Conservation (phyloP, 2,329 filamentous ascomycete species). For the Calonectria hongkongensis region DNA sequence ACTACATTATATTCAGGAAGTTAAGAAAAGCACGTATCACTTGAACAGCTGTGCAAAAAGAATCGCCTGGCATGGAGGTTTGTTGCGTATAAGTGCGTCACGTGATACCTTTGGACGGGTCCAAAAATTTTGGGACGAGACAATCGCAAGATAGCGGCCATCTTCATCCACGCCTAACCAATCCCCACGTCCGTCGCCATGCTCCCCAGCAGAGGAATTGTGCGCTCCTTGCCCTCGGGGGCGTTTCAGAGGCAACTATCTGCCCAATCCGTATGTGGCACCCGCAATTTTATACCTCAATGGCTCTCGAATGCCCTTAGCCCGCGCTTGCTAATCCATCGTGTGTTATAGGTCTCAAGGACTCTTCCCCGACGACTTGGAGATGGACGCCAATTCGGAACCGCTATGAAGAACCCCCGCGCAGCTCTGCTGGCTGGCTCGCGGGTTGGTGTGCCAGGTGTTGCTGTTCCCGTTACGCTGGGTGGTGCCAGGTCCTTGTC, state of each 20-base stretch:
- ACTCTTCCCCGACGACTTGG: slow-evolving; percentile 56
- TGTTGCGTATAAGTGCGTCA: slow-evolving; percentile 2
- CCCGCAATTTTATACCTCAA: slow-evolving; percentile 6
- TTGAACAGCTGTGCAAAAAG: background rate
- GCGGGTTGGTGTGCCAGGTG: slow-evolving; percentile 48
- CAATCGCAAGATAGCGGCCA: slow-evolving; percentile 39
- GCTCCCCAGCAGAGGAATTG: slow-evolving; percentile 68
- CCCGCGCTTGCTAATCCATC: slow-evolving; percentile 26
- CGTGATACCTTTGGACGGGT: slow-evolving; percentile 54
- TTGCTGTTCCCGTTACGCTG: slow-evolving; percentile 55
- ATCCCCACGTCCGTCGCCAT: slow-evolving; percentile 59
- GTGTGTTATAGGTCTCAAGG: slow-evolving; percentile 49
- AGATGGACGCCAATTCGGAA: slow-evolving; percentile 61
- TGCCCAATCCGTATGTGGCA: slow-evolving; percentile 55
- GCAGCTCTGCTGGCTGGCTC: slow-evolving; percentile 47
- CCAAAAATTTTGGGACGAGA: slow-evolving; percentile 54
- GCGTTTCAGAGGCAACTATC: slow-evolving; percentile 56
- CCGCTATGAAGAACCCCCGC: slow-evolving; percentile 53
- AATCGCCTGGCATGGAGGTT: background rate
- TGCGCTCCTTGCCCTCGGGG: slow-evolving; percentile 61
- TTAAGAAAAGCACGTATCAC: no score
- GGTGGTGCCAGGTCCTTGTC: slow-evolving; percentile 60
- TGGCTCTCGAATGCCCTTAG: slow-evolving; percentile 29
- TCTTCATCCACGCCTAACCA: slow-evolving; percentile 46
- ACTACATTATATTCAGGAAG: no score